Percentiles rank a stretch among this genome's conserved stretches.
Evolutionary conservation across 1,139 yeast genomes (phyloP).

Genomic region (Casaregolazyma suthepensis): DNA sequence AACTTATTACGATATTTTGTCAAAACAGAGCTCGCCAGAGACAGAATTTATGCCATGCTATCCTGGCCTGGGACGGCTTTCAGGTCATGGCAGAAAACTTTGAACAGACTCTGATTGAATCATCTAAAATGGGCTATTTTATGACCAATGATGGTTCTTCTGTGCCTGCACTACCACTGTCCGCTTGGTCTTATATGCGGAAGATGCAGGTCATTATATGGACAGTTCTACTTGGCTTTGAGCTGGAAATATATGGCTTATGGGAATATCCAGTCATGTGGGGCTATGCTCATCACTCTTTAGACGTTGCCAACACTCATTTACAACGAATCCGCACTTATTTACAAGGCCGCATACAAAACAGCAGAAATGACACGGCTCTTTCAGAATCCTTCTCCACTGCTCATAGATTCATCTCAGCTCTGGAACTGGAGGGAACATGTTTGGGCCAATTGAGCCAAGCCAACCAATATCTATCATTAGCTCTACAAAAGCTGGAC

Average conservation of each 20-base stretch:
- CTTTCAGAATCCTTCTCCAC: conserved; percentile 9
- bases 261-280: conserved; percentile 66
- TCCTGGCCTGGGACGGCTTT: conserved; percentile 67
- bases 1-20: conserved; percentile 51
- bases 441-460: conserved; percentile 36
- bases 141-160: conserved; percentile 11
- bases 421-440: conserved; percentile 35
- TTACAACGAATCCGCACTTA: conserved; percentile 44
- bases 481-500: conserved; percentile 35
- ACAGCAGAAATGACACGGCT: conserved; percentile 5
- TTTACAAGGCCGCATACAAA: conserved; percentile 34
- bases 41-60: conserved; percentile 54
- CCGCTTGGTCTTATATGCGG: conserved; percentile 60
- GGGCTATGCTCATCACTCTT: conserved; percentile 58
- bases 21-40: conserved; percentile 81
- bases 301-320: conserved; percentile 45
- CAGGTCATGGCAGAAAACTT: conserved; percentile 87
- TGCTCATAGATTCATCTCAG: conserved; percentile 25
- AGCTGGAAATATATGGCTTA: conserved; percentile 63
- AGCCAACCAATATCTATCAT: conserved; percentile 37
- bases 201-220: conserved; percentile 69
- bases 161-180: conserved; percentile 46
- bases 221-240: conserved; percentile 68
- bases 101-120: conserved; percentile 55
- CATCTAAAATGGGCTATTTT: conserved; percentile 8